Evolutionary conservation across 2,329 filamentous ascomycete genomes (phyloP).

Genomic region (Hypoxylon sp.): DNA sequence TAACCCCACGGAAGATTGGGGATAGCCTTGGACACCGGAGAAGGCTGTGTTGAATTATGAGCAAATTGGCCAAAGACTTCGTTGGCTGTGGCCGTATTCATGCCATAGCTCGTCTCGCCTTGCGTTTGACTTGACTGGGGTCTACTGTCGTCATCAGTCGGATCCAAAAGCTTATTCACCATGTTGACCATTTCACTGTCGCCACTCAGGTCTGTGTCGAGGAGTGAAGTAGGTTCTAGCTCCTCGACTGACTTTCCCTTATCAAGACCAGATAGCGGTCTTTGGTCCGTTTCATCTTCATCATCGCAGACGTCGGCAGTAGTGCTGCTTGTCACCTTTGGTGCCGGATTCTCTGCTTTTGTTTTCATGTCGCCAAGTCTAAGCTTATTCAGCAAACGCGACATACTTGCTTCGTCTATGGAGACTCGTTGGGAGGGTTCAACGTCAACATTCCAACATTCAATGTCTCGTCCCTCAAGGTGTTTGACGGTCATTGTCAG

Average conservation of each 20-base stretch:
- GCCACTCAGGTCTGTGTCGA: slow-evolving; percentile 50
- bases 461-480: slow-evolving; percentile 42
- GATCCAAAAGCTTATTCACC: slow-evolving; percentile 56
- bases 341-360: slow-evolving; percentile 20
- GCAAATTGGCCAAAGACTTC: slow-evolving; percentile 64
- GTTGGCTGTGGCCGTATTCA: slow-evolving; percentile 67
- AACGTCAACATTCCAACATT: slow-evolving; percentile 51
- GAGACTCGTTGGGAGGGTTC: slow-evolving; percentile 34
- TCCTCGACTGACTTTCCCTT: slow-evolving; percentile 43
- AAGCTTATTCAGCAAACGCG: slow-evolving; percentile 48
- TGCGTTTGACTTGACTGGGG: slow-evolving; percentile 51
- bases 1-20: slow-evolving; percentile 68
- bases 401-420: slow-evolving; percentile 46
- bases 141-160: slow-evolving; percentile 49
- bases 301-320: not conserved
- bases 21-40: slow-evolving; percentile 56
- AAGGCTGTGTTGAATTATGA: slow-evolving; percentile 54
- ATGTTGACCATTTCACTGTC: slow-evolving; percentile 63
- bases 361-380: slow-evolving; percentile 39
- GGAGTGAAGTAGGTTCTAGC: slow-evolving; percentile 33
- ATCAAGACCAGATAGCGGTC: slow-evolving; percentile 1
- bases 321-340: slow-evolving; percentile 13
- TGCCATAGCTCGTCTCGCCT: slow-evolving; percentile 67
- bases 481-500: slow-evolving; percentile 51
- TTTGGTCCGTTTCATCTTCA: slow-evolving; percentile 4